These are phyloP conservation scores for Alternaria rosae DNA, from an alignment of 2,329 filamentous ascomycete species.

Conservation along the genomic window DNA sequence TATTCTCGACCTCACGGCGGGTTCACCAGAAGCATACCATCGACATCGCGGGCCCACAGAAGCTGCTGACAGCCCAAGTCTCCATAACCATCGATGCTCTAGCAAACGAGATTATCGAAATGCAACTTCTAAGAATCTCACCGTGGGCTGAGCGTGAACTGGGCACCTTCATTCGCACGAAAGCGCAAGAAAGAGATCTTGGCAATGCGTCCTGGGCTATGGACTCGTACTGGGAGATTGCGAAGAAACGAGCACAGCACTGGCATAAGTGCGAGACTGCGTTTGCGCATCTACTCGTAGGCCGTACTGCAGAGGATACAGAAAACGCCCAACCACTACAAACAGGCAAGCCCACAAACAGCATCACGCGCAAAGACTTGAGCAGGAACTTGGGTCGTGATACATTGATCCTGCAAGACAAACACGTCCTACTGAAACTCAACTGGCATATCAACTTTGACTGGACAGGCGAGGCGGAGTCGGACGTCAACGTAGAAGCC, in stretches of 20 bases:
- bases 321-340: slow-evolving; percentile 28
- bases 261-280: slow-evolving; percentile 65
- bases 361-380: slow-evolving; percentile 56
- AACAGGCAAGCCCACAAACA: slow-evolving; percentile 8
- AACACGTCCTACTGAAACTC: slow-evolving; percentile 59
- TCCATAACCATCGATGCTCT: slow-evolving; percentile 61
- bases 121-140: slow-evolving; percentile 65
- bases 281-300: slow-evolving; percentile 47
- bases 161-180: slow-evolving; percentile 58
- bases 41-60: slow-evolving; percentile 58
- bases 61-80: slow-evolving; percentile 66
- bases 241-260: slow-evolving; percentile 66
- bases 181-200: slow-evolving; percentile 59
- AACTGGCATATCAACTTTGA: slow-evolving; percentile 72
- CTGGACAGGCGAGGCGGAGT: slow-evolving; percentile 76
- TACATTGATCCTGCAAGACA: slow-evolving; percentile 41
- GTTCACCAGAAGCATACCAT: slow-evolving; percentile 59
- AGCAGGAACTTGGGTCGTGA: slow-evolving; percentile 53
- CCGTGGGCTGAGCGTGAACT: slow-evolving; percentile 67
- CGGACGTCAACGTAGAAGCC: slow-evolving; percentile 62
- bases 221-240: slow-evolving; percentile 71
- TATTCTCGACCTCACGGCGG: slow-evolving; percentile 17
- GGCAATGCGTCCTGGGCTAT: slow-evolving; percentile 71
- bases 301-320: slow-evolving; percentile 17
- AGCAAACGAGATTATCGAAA: slow-evolving; percentile 58